Conservation (phyloP, 208 protist species). For the Leishmania braziliensis region DNA sequence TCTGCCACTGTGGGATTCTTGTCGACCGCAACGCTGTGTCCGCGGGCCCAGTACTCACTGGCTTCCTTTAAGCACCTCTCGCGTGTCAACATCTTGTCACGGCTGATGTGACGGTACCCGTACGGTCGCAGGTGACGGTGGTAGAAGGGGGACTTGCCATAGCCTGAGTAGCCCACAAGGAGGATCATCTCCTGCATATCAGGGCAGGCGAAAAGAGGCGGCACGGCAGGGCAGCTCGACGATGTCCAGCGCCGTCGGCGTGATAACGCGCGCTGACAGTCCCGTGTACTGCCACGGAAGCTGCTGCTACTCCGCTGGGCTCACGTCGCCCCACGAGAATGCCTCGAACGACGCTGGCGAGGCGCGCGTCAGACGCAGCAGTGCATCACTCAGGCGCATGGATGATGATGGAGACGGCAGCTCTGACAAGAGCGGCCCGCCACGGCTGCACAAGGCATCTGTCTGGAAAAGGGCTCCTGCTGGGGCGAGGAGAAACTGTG, state of each 20-base stretch:
- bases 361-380: conserved; percentile 10
- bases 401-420: not conserved
- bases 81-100: conserved; percentile 76
- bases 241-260: conserved; percentile 10
- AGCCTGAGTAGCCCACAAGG: conserved; percentile 82
- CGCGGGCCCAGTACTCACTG: conserved; percentile 38
- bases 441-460: not conserved
- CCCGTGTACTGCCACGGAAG: conserved; percentile 54
- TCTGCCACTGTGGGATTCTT: conserved; percentile 79
- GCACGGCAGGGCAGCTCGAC: conserved; percentile 12
- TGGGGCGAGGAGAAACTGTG: conserved; percentile 74
- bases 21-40: conserved; percentile 88
- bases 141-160: conserved; percentile 92
- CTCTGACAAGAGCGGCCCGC: not conserved
- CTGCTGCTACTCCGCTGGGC: conserved; percentile 46
- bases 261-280: conserved; percentile 34
- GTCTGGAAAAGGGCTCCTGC: conserved; percentile 23
- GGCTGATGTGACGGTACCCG: conserved; percentile 84
- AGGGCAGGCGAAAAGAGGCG: conserved; percentile 22
- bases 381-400: conserved; percentile 10
- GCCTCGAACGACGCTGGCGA: not conserved
- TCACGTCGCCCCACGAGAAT: conserved; percentile 59
- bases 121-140: conserved; percentile 72
- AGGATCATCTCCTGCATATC: conserved; percentile 85
- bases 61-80: conserved; percentile 65